Conservation (phyloP, 768 basidiomycete species). For the Suillus decipiens region DNA sequence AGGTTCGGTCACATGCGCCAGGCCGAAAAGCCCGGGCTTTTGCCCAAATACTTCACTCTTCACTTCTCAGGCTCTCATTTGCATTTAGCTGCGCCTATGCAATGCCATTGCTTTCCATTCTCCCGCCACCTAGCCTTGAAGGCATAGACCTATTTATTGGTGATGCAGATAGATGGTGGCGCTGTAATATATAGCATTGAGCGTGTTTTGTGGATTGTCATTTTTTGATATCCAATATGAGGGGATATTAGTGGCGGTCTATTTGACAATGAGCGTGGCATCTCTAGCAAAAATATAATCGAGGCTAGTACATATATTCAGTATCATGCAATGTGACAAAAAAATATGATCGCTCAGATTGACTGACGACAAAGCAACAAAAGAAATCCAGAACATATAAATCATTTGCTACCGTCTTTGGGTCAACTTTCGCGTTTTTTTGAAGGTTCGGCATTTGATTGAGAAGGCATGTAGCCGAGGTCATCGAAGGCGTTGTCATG, state of each 20-base stretch:
- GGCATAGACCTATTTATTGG: constrained; percentile 31
- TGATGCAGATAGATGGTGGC: neutral
- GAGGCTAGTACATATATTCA: constrained; percentile 7
- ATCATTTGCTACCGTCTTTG: constrained; percentile 36
- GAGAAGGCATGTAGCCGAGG: constrained; percentile 50
- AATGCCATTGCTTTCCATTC: too few relatives aligned
- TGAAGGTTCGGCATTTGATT: constrained; percentile 45
- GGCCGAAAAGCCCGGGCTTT: too few relatives aligned
- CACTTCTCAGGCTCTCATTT: too few relatives aligned
- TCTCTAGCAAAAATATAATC: constrained; percentile 27
- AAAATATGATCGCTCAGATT: constrained; percentile 2
- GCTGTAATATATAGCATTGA: constrained; percentile 1
- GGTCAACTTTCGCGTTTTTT: constrained; percentile 58
- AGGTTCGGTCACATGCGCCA: too few relatives aligned
- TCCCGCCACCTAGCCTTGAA: too few relatives aligned
- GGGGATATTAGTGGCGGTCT: neutral
- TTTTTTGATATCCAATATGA: constrained; percentile 1
- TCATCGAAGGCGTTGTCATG: constrained; percentile 49
- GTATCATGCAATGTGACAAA: constrained; percentile 16
- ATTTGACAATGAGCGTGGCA: constrained; percentile 16
- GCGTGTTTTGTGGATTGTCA: constrained; percentile 6
- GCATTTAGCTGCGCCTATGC: too few relatives aligned
- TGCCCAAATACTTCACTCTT: too few relatives aligned
- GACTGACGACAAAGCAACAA: constrained; percentile 9
- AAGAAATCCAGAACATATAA: constrained; percentile 27